Conservation (phyloP, 139 green algal genomes). For the Ettlia oleoabundans region DNA sequence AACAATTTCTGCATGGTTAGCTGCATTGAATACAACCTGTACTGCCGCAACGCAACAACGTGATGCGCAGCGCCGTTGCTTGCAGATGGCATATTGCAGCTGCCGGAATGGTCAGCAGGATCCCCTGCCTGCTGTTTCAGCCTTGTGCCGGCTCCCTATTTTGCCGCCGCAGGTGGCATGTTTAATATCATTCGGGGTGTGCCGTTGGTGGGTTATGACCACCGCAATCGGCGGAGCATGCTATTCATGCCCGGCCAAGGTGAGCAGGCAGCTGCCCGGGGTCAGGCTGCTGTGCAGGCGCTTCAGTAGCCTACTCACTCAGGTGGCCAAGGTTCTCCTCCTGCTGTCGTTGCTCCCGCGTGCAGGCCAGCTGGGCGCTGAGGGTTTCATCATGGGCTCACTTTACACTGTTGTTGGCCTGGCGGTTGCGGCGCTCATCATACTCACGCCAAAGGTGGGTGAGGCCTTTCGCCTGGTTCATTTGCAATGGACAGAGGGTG, state of each 20-base stretch:
- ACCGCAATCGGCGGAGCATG: constrained; percentile 26
- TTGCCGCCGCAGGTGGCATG: constrained; percentile 74
- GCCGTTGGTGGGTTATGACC: constrained; percentile 63
- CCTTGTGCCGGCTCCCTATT: too few relatives aligned
- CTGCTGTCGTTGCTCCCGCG: not conserved
- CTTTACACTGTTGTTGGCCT: constrained; percentile 73
- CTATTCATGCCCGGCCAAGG: constrained; percentile 42
- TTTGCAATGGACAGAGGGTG: too few relatives aligned
- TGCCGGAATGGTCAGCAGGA: not conserved
- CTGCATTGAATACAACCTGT: too few relatives aligned
- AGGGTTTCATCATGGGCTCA: constrained; percentile 83
- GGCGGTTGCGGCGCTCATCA: constrained; percentile 48
- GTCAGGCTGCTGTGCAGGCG: too few relatives aligned
- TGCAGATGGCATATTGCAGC: too few relatives aligned
- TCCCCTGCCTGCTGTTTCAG: not conserved
- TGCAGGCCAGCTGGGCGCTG: constrained; percentile 72
- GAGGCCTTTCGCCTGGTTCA: too few relatives aligned
- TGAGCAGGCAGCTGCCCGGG: too few relatives aligned
- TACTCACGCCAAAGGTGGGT: constrained; percentile 46
- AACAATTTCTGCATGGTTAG: too few relatives aligned
- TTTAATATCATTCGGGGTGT: constrained; percentile 93
- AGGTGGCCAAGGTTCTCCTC: not conserved
- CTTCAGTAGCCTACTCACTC: not conserved
- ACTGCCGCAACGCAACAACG: too few relatives aligned
- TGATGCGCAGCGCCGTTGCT: too few relatives aligned